phyloP scores from a whole-genome alignment of 139 green algal genomes.

The Micractinium conductrix region DNA sequence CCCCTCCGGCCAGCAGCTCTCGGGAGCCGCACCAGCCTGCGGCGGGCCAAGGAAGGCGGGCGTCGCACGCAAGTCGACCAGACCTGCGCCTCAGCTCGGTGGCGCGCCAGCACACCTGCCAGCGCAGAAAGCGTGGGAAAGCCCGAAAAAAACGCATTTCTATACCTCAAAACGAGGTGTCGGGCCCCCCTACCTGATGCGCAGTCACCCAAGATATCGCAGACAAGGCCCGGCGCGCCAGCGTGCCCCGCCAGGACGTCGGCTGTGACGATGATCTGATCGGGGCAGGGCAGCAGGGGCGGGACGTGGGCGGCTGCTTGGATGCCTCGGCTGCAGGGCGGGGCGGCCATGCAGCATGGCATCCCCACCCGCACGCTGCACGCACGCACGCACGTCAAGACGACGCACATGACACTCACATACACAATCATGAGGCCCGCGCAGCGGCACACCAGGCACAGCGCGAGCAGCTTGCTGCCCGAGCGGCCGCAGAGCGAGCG shows the following conservation, averaged over 20 bases:
- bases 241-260: slow-evolving; percentile 33
- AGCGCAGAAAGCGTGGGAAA: too few relatives aligned
- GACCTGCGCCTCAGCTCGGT: too few relatives aligned
- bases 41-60: too few relatives aligned
- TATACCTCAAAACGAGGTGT: too few relatives aligned
- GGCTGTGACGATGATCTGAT: slow-evolving; percentile 38
- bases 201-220: slow-evolving; percentile 17
- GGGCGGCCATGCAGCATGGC: not conserved
- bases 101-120: too few relatives aligned
- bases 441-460: slow-evolving; percentile 39
- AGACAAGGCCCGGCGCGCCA: slow-evolving; percentile 26
- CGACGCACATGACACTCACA: not conserved
- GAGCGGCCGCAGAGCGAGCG: slow-evolving; percentile 8
- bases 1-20: not conserved
- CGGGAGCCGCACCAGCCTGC: slow-evolving; percentile 28
- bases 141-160: too few relatives aligned
- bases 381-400: not conserved
- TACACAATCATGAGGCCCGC: slow-evolving; percentile 42
- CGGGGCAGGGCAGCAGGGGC: not conserved
- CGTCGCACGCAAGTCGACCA: too few relatives aligned
- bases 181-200: too few relatives aligned
- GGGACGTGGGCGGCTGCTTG: too few relatives aligned
- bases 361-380: too few relatives aligned
- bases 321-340: too few relatives aligned
- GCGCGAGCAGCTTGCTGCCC: slow-evolving; percentile 30